Evolutionary conservation across 129 eudicot species (phyloP), one percentile per base, ranked within the genome.

Genomic region (Flaveria brownii): DNA sequence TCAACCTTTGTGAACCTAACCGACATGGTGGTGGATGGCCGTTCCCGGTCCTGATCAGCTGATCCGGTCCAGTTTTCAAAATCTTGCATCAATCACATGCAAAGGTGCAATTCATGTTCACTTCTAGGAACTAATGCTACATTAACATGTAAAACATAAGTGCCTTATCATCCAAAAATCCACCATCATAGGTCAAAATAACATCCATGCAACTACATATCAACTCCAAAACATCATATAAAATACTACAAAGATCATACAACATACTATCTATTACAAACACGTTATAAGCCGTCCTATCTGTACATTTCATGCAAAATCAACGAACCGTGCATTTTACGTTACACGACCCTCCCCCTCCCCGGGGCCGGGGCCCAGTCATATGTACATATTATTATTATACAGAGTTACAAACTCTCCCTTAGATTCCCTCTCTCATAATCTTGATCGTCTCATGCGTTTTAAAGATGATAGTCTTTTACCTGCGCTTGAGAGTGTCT

Each of bases 381-480:
- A 41, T 75, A 73, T 60, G 39, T 67, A 68, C 81, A 62, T 41
- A 60, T 73, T 36, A 55, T 43, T 43, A 43, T 8, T 43, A 43
- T 43, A 50, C 18, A 50, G 17, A 15, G 57, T 52, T 16, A 63
- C 46, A 30, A 30, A 63, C 43, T 63, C 69, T 1, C 7, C 50
- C 39, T 47, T 5, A 55, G 39, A 17, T 49, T 12, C 72, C 41
- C 22, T 43, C 55, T 61, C 81, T 92, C 84, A 93, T 85, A 93
- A 85, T 81, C 88, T 85, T 42, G 98, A 93, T 56, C 92, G 81
- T n/a, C 87, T 71, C 77, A 87, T 75, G 68, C 83, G 83, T 80
- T 88, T 90, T 28, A 86, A 57, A 12, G 86, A 36, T 9, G 91
- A 87, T 17, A 87, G 88, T 30, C 63, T 67, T 63, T 72, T 90